Conservation (phyloP, 352 stramenopile species). For the Pythium vanterpoolii region DNA sequence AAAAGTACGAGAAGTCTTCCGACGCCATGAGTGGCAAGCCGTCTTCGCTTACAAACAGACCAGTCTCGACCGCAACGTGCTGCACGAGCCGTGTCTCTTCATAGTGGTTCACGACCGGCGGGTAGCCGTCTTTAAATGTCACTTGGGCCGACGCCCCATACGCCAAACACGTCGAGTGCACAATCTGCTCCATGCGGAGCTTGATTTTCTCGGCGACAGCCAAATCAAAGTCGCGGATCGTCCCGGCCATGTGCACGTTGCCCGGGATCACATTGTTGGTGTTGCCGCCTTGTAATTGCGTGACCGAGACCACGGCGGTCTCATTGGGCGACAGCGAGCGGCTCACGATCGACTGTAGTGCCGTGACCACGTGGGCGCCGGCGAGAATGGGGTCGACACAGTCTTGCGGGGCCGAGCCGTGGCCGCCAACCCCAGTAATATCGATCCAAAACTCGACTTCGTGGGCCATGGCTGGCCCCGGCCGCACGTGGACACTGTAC, state of each 20-base stretch:
- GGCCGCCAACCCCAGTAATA: slow-evolving; percentile 90
- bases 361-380: slow-evolving; percentile 86
- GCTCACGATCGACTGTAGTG: slow-evolving; percentile 92
- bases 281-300: slow-evolving; percentile 88
- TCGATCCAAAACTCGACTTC: slow-evolving; percentile 91
- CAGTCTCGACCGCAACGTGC: slow-evolving; percentile 67
- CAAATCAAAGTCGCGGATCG: slow-evolving; percentile 91
- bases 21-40: slow-evolving; percentile 90
- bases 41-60: slow-evolving; percentile 71
- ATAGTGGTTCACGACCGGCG: slow-evolving; percentile 75
- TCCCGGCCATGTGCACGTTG: slow-evolving; percentile 82
- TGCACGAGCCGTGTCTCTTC: slow-evolving; percentile 78
- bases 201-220: slow-evolving; percentile 83
- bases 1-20: slow-evolving; percentile 93
- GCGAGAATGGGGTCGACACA: slow-evolving; percentile 92
- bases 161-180: slow-evolving; percentile 77
- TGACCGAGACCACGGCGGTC: slow-evolving; percentile 91
- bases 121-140: slow-evolving; percentile 68
- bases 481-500: slow-evolving; percentile 85
- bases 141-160: slow-evolving; percentile 71
- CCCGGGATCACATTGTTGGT: slow-evolving; percentile 95
- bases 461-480: slow-evolving; percentile 90
- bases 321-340: slow-evolving; percentile 89
- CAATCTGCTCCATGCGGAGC: slow-evolving; percentile 79
- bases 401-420: slow-evolving; percentile 91